phyloP scores from a whole-genome alignment of 768 basidiomycete species.

The Coprinopsis marcescibilis region DNA sequence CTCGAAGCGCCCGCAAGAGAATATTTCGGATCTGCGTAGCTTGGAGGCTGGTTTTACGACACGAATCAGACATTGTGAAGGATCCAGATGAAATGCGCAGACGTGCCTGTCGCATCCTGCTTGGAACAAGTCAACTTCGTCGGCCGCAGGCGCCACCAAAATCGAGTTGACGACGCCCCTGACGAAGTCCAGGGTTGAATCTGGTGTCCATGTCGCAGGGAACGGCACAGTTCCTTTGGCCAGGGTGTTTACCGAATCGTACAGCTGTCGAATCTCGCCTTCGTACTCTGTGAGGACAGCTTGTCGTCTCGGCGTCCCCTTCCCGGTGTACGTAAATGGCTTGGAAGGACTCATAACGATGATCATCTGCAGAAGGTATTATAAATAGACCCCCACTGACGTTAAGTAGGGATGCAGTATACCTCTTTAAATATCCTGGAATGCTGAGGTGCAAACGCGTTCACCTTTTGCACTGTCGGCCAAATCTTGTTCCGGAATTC shows the following conservation, averaged over 20 bases:
- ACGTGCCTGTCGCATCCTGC: constrained; percentile 35
- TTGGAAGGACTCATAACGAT: constrained; percentile 30
- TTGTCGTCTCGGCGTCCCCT: constrained; percentile 32
- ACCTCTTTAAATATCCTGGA: constrained; percentile 44
- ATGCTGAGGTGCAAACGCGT: constrained; percentile 36
- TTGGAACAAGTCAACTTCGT: constrained; percentile 34
- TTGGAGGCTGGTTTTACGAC: constrained; percentile 28
- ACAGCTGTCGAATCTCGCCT: constrained; percentile 34
- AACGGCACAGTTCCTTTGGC: background rate
- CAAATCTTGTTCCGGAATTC: constrained; percentile 6
- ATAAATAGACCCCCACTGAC: background rate
- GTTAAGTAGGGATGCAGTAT: background rate
- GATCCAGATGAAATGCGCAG: background rate
- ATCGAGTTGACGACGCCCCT: background rate
- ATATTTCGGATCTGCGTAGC: constrained; percentile 31
- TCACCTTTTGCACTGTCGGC: constrained; percentile 26
- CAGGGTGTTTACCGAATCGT: constrained; percentile 15
- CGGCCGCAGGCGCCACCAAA: constrained; percentile 7
- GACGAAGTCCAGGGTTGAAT: background rate
- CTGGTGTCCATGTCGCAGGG: background rate
- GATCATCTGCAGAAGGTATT: constrained; percentile 31
- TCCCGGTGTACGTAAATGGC: constrained; percentile 38
- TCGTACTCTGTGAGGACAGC: constrained; percentile 32
- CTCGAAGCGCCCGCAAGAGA: constrained; percentile 17
- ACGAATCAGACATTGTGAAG: background rate